Percentiles rank a stretch among this genome's conserved stretches.
Evolutionary conservation across 768 basidiomycete species (phyloP).

Genomic region (Cyclocybe cylindracea): DNA sequence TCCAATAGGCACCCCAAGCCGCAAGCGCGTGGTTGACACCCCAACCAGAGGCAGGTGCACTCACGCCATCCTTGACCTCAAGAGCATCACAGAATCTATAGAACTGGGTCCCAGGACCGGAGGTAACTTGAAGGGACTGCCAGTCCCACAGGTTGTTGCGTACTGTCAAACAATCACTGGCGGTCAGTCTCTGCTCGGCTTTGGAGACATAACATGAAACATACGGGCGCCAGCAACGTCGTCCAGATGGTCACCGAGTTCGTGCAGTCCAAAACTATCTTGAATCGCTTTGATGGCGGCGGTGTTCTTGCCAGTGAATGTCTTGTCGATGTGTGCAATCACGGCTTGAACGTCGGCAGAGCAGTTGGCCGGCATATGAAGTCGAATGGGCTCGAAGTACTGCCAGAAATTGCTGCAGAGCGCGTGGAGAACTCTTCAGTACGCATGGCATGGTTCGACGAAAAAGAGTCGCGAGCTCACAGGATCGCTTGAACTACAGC

Average conservation of each 20-base stretch:
- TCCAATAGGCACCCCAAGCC: conserved; percentile 65
- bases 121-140: conserved; percentile 58
- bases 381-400: conserved; percentile 73
- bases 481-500: conserved; percentile 65
- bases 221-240: conserved; percentile 64
- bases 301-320: conserved; percentile 45
- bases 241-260: conserved; percentile 55
- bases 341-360: conserved; percentile 71
- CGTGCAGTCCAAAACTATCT: conserved; percentile 55
- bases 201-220: conserved; percentile 13
- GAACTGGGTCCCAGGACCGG: conserved; percentile 48
- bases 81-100: conserved; percentile 68
- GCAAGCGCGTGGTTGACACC: conserved; percentile 60
- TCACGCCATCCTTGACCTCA: conserved; percentile 59
- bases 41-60: conserved; percentile 55
- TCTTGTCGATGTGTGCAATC: conserved; percentile 59
- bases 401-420: conserved; percentile 57
- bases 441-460: neutral
- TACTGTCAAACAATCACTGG: conserved; percentile 32
- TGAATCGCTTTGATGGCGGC: conserved; percentile 56
- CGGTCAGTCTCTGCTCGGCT: neutral
- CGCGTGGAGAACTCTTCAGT: neutral
- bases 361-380: conserved; percentile 72
- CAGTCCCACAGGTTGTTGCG: conserved; percentile 66
- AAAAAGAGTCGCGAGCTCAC: conserved; percentile 24